Evolutionary conservation across 768 basidiomycete species (phyloP).

Genomic region (Amanita pseudoporphyria): DNA sequence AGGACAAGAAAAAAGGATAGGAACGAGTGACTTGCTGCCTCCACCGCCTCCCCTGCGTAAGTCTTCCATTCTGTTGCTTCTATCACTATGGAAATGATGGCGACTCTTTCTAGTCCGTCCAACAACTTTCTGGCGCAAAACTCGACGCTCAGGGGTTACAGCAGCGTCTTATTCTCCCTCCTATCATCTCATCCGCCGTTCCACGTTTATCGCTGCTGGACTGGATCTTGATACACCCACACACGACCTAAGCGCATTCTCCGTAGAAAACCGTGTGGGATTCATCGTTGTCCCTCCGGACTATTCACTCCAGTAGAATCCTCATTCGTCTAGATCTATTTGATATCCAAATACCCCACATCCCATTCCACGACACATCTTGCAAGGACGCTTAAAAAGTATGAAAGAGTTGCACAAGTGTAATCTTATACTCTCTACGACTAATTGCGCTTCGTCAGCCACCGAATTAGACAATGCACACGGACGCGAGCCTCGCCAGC

Average conservation of each 20-base stretch:
- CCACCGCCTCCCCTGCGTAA: no score
- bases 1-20: no score
- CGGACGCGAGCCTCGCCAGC: neutral
- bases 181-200: conserved; percentile 62
- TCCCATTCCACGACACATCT: neutral
- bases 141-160: conserved; percentile 60
- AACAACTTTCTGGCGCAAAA: conserved; percentile 29
- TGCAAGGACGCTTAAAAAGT: neutral
- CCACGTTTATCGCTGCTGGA: conserved; percentile 73
- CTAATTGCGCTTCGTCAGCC: neutral
- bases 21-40: conserved; percentile 36
- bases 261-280: conserved; percentile 42
- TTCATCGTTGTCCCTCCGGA: no score
- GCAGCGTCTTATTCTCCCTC: conserved; percentile 65
- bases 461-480: neutral
- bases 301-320: no score
- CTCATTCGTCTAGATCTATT: no score
- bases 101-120: neutral
- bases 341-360: neutral
- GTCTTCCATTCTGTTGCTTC: conserved; percentile 19
- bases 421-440: neutral
- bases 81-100: no score
- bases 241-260: conserved; percentile 49
- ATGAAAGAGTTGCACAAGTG: neutral
- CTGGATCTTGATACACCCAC: conserved; percentile 53